phyloP scores from a whole-genome alignment of 805 yeast genomes.

The Brettanomyces custersianus region DNA sequence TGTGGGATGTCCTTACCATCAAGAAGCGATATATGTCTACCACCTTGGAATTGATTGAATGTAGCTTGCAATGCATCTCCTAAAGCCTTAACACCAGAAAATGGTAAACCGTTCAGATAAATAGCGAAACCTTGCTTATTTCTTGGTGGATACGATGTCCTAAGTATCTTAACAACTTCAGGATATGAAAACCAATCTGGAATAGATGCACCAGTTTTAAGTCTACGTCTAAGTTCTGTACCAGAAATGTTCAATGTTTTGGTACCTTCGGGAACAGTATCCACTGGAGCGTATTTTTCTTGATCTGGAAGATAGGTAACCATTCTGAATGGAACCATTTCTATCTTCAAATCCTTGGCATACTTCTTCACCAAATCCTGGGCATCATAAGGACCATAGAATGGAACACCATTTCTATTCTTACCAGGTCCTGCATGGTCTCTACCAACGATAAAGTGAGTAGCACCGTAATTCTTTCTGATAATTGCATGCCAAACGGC shows the following conservation, averaged over 20 bases:
- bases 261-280: slow-evolving; percentile 71
- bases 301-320: slow-evolving; percentile 93
- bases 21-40: slow-evolving; percentile 65
- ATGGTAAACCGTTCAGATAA: slow-evolving; percentile 50
- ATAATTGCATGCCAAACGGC: slow-evolving; percentile 98
- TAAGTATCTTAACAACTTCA: slow-evolving; percentile 83
- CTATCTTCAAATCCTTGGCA: slow-evolving; percentile 72
- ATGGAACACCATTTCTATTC: slow-evolving; percentile 81
- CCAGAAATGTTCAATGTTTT: slow-evolving; percentile 84
- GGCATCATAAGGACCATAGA: slow-evolving; percentile 96
- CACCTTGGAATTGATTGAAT: slow-evolving; percentile 80
- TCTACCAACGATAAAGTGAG: slow-evolving; percentile 95
- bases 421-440: slow-evolving; percentile 97
- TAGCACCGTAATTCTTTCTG: slow-evolving; percentile 93
- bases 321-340: slow-evolving; percentile 94
- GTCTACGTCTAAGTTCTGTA: slow-evolving; percentile 83
- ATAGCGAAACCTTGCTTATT: slow-evolving; percentile 81
- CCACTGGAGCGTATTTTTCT: slow-evolving; percentile 92
- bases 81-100: slow-evolving; percentile 54
- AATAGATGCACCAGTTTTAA: slow-evolving; percentile 77
- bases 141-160: slow-evolving; percentile 92
- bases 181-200: slow-evolving; percentile 98
- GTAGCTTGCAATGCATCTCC: slow-evolving; percentile 83
- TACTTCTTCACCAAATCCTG: slow-evolving; percentile 76
- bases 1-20: slow-evolving; percentile 25